These are phyloP conservation scores for Arthroderma sp. DNA, from an alignment of 2,329 filamentous ascomycete species.

Conservation along the genomic window DNA sequence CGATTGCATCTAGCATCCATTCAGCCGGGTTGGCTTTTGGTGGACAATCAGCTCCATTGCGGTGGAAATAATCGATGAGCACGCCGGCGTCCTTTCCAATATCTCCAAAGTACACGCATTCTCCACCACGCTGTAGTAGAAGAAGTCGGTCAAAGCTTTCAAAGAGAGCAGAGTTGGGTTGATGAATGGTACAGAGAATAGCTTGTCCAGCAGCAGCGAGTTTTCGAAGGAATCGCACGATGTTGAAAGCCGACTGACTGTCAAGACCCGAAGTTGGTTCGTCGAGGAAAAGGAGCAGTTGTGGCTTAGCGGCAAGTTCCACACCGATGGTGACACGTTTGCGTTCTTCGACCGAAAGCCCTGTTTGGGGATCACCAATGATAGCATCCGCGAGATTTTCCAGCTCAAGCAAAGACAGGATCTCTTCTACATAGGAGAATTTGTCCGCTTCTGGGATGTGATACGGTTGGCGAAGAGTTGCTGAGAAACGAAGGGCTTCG, in stretches of 20 bases:
- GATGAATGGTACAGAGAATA: conserved; percentile 93
- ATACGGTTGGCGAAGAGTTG: conserved; percentile 69
- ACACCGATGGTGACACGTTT: conserved; percentile 85
- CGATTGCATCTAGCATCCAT: conserved; percentile 54
- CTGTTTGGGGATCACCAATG: conserved; percentile 76
- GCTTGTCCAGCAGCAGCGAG: conserved; percentile 79
- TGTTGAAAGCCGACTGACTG: conserved; percentile 85
- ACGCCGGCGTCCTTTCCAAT: conserved; percentile 48
- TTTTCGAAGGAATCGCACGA: conserved; percentile 76
- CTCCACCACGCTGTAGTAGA: conserved; percentile 52
- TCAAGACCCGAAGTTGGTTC: conserved; percentile 92
- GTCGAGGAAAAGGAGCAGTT: conserved; percentile 79
- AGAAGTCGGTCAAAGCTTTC: conserved; percentile 62
- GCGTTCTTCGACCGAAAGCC: conserved; percentile 50
- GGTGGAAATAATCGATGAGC: conserved; percentile 51
- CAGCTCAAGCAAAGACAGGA: conserved; percentile 86
- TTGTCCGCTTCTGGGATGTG: conserved; percentile 63
- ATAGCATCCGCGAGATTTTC: conserved; percentile 78
- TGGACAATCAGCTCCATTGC: conserved; percentile 48
- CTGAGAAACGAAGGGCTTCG: conserved; percentile 77
- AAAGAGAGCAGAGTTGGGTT: conserved; percentile 91
- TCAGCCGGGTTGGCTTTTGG: conserved; percentile 59
- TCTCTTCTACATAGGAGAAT: conserved; percentile 73
- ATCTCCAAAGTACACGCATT: conserved; percentile 56
- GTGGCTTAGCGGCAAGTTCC: conserved; percentile 86